phyloP scores from a whole-genome alignment of 1,139 yeast genomes.

The Oligophagozyma castellii region DNA sequence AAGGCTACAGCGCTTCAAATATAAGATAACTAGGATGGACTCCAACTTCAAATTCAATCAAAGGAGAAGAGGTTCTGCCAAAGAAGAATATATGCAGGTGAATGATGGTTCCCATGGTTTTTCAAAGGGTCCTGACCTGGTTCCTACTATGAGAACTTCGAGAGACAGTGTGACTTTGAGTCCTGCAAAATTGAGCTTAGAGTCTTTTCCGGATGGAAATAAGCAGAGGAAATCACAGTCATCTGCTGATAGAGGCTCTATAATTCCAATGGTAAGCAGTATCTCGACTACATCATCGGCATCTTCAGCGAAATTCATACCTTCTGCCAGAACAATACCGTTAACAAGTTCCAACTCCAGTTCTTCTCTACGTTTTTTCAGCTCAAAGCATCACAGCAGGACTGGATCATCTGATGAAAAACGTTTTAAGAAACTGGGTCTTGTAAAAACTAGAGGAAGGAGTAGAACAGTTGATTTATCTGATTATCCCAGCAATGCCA shows the following conservation, averaged over 20 bases:
- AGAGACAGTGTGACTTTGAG: background rate
- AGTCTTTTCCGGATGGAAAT: background rate
- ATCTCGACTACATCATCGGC: background rate
- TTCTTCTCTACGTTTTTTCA: background rate
- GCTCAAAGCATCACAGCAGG: background rate
- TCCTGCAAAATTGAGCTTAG: background rate
- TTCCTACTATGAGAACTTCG: background rate
- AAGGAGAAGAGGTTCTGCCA: conserved; percentile 1
- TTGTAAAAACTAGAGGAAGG: conserved; percentile 17
- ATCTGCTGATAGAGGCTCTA: background rate
- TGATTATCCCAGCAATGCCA: too few species aligned
- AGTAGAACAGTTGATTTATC: conserved; percentile 21
- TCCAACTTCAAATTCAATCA: conserved; percentile 3
- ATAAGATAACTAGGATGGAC: conserved; percentile 6
- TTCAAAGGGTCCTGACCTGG: background rate
- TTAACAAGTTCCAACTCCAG: background rate
- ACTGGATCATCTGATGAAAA: background rate
- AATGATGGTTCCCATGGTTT: background rate
- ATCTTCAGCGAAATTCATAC: background rate
- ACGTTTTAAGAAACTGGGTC: background rate
- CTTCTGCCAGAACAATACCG: background rate
- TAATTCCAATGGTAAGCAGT: too few species aligned
- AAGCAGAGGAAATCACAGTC: background rate
- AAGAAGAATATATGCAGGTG: too few species aligned
- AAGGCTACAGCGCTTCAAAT: too few species aligned